A percentile compares a stretch with the other conserved stretches of the same genome.
Evolutionary conservation across 768 basidiomycete species (phyloP).

Genomic region (Leccinum pellstonianum): DNA sequence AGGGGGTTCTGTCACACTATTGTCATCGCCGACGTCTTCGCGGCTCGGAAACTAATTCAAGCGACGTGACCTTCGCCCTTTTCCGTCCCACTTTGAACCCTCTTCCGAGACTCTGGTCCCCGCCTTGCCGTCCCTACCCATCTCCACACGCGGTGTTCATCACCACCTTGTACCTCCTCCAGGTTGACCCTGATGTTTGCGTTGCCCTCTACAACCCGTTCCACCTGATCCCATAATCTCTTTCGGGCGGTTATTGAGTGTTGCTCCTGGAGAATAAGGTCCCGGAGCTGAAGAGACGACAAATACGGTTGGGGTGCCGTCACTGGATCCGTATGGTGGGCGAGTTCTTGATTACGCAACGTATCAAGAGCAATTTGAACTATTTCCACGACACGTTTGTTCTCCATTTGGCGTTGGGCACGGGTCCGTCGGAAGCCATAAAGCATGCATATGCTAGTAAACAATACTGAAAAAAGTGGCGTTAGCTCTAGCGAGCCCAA

Average conservation of each 20-base stretch:
- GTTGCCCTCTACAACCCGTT: conserved; percentile 84
- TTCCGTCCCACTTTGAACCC: conserved; percentile 28
- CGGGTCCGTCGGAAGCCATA: conserved; percentile 33
- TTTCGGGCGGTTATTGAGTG: conserved; percentile 66
- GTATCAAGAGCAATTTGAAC: conserved; percentile 80
- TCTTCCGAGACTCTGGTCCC: conserved; percentile 35
- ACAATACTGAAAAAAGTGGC: conserved; percentile 29
- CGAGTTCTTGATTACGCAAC: conserved; percentile 78
- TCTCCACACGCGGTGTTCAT: conserved; percentile 87
- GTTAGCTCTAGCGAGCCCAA: conserved; percentile 16
- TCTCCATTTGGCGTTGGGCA: conserved; percentile 55
- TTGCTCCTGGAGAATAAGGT: conserved; percentile 79
- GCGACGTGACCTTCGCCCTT: conserved; percentile 26
- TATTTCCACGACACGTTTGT: conserved; percentile 64
- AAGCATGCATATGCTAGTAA: conserved; percentile 15
- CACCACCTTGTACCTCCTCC: conserved; percentile 81
- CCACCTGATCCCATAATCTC: conserved; percentile 79
- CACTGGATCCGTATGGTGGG: conserved; percentile 80
- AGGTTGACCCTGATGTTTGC: conserved; percentile 84
- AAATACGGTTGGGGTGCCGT: conserved; percentile 72
- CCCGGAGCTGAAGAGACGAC: conserved; percentile 84
- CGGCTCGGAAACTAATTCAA: conserved; percentile 19
- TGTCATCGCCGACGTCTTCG: conserved; percentile 11
- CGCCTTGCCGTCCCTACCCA: conserved; percentile 69
- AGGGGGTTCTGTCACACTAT: conserved; percentile 22